Percentiles rank a stretch among this genome's conserved stretches.
phyloP scores from a whole-genome alignment of 2,329 filamentous ascomycete genomes.

The Fusarium haematococcum region DNA sequence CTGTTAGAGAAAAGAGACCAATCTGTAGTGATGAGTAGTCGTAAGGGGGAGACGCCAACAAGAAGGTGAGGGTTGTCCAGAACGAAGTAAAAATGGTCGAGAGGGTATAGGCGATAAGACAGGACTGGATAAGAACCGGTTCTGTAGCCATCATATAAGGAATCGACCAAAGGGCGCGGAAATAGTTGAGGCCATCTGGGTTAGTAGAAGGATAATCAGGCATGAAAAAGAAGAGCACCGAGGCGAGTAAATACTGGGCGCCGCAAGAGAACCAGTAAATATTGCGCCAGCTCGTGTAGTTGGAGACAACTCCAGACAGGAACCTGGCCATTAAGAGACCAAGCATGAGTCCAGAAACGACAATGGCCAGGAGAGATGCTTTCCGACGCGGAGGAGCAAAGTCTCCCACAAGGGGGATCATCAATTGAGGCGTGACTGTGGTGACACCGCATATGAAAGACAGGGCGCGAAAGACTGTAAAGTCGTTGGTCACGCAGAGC shows the following conservation, averaged over 20 bases:
- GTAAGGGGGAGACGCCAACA: conserved; percentile 78
- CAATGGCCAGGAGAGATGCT: conserved; percentile 77
- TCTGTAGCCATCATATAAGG: conserved; percentile 71
- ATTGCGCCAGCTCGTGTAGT: conserved; percentile 79
- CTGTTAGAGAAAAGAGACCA: conserved; percentile 83
- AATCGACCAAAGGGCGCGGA: conserved; percentile 73
- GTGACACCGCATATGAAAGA: conserved; percentile 81
- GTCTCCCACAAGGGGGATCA: conserved; percentile 85
- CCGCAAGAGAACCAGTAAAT: conserved; percentile 84
- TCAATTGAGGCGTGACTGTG: conserved; percentile 82
- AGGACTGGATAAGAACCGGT: conserved; percentile 77
- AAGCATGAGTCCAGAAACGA: conserved; percentile 79
- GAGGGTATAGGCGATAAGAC: conserved; percentile 73
- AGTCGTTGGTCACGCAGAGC: conserved; percentile 75
- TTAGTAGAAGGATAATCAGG: conserved; percentile 85
- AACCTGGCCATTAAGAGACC: conserved; percentile 82
- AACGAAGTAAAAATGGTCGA: conserved; percentile 64
- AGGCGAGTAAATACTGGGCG: conserved; percentile 75
- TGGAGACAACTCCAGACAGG: conserved; percentile 79
- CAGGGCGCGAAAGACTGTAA: conserved; percentile 73
- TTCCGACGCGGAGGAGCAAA: conserved; percentile 77
- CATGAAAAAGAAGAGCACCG: conserved; percentile 77
- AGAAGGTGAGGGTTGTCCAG: conserved; percentile 79
- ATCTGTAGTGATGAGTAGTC: conserved; percentile 75
- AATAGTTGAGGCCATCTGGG: conserved; percentile 72